phyloP scores from a whole-genome alignment of 306 rosid species.

The Acacia confusa region DNA sequence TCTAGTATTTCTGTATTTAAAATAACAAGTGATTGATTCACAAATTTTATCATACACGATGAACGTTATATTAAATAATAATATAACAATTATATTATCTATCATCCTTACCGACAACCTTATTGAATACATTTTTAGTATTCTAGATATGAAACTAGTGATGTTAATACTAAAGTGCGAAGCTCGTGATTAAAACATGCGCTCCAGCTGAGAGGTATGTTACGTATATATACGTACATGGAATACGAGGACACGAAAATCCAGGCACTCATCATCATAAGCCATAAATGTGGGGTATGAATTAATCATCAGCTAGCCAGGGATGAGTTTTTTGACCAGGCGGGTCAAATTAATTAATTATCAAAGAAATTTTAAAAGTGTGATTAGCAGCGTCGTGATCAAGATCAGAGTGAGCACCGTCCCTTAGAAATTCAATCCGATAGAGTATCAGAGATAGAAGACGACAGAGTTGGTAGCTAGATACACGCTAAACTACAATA shows the following conservation, averaged over 20 bases:
- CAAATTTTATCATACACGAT: too few relatives aligned
- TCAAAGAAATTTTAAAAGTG: too few relatives aligned
- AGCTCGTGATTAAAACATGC: not conserved
- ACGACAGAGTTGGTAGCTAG: conserved; percentile 59
- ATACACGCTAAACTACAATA: conserved; percentile 38
- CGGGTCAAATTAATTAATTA: not conserved
- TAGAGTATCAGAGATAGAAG: conserved; percentile 22
- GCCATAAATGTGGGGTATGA: not conserved
- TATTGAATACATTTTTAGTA: not conserved
- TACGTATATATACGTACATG: not conserved
- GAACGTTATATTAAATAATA: not conserved
- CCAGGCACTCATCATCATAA: not conserved
- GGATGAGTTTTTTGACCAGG: not conserved
- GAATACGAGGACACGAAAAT: not conserved
- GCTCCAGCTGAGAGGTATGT: not conserved
- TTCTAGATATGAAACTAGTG: not conserved
- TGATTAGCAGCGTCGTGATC: not conserved
- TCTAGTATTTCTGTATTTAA: not conserved
- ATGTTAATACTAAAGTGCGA: too few relatives aligned
- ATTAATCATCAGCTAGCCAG: not conserved
- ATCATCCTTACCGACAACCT: not conserved
- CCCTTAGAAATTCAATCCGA: conserved; percentile 15
- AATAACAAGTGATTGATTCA: not conserved
- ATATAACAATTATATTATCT: not conserved
- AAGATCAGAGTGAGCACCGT: conserved; percentile 19